Evolutionary conservation across 148 eudicot species (phyloP).

Genomic region (Chenopodium quinoa): DNA sequence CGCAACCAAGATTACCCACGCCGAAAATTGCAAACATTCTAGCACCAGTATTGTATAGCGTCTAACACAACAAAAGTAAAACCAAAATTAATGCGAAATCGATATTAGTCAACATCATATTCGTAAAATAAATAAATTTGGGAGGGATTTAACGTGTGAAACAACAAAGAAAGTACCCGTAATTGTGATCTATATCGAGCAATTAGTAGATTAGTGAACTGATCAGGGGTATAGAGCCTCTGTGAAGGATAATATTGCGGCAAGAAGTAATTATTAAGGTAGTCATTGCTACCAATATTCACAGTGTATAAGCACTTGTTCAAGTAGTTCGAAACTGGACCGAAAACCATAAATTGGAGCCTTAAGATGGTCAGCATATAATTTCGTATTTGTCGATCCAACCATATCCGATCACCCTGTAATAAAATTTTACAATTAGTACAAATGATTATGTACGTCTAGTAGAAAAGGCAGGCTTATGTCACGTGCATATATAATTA

Average conservation of each 20-base stretch:
- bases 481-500: too few species aligned
- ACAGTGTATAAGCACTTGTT: constrained; percentile 41
- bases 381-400: constrained; percentile 31
- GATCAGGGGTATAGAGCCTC: constrained; percentile 11
- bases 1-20: constrained; percentile 43
- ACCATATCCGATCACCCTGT: constrained; percentile 31
- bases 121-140: too few species aligned
- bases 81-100: not conserved
- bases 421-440: too few species aligned
- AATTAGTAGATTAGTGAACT: constrained; percentile 34
- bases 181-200: constrained; percentile 32
- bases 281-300: constrained; percentile 56
- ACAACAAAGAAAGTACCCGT: constrained; percentile 18
- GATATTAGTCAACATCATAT: too few species aligned
- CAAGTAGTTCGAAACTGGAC: constrained; percentile 13
- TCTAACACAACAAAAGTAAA: constrained; percentile 19
- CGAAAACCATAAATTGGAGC: not conserved
- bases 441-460: too few species aligned
- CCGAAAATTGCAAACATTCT: constrained; percentile 54
- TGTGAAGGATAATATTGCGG: constrained; percentile 29
- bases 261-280: constrained; percentile 54
- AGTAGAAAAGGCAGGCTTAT: too few species aligned
- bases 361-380: constrained; percentile 13
- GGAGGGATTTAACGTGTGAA: not conserved
- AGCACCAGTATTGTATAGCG: constrained; percentile 44